phyloP scores from a whole-genome alignment of 768 basidiomycete species.

The Mycena haematopus region DNA sequence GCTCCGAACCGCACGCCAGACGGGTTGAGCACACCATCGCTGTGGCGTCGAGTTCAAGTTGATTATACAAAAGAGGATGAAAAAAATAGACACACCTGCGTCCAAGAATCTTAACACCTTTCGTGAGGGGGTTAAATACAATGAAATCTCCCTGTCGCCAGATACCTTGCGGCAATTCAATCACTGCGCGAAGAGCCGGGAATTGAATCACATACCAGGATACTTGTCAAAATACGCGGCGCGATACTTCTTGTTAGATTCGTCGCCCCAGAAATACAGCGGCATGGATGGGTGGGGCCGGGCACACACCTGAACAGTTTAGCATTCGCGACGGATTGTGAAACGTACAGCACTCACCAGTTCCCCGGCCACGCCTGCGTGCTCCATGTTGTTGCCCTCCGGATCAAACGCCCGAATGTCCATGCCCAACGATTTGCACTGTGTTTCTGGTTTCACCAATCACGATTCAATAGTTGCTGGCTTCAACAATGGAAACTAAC shows the following conservation, averaged over 20 bases:
- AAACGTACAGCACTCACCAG: constrained; percentile 4
- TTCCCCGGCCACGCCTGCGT: constrained; percentile 33
- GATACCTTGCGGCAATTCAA: constrained; percentile 43
- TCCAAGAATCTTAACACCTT: constrained; percentile 66
- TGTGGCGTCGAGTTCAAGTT: constrained; percentile 27
- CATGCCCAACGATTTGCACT: constrained; percentile 67
- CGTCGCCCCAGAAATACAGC: constrained; percentile 71
- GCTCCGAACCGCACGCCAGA: constrained; percentile 85
- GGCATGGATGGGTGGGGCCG: constrained; percentile 75
- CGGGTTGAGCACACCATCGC: constrained; percentile 79
- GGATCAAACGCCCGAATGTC: constrained; percentile 65
- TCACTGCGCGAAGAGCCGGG: background rate
- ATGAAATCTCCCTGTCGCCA: constrained; percentile 79
- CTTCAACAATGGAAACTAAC: constrained; percentile 41
- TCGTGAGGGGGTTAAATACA: constrained; percentile 64
- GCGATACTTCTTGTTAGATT: constrained; percentile 59
- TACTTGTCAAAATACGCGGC: constrained; percentile 70
- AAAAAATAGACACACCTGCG: constrained; percentile 50
- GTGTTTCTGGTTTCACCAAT: constrained; percentile 53
- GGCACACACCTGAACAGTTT: constrained; percentile 53
- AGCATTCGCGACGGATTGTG: background rate
- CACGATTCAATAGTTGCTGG: background rate
- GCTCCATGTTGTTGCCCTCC: constrained; percentile 55
- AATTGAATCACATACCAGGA: constrained; percentile 47
- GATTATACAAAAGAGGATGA: background rate